phyloP scores from a whole-genome alignment of 768 basidiomycete genomes.

The Saitozyma podzolica region DNA sequence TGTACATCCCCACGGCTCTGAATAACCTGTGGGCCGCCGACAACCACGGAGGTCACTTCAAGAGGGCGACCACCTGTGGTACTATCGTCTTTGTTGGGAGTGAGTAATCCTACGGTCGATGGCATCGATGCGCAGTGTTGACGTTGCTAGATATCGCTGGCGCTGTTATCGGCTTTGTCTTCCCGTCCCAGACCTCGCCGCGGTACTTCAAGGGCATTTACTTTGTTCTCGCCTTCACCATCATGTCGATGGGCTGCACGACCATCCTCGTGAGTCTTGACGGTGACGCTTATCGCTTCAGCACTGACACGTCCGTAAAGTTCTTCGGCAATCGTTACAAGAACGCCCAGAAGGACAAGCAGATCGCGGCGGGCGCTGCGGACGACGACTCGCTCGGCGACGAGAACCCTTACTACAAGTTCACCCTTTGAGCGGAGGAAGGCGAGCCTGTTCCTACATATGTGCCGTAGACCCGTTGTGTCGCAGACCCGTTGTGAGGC shows the following conservation, averaged over 20 bases:
- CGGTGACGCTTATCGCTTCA: neutral
- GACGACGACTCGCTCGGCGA: conserved; percentile 1
- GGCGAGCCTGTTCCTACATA: too few relatives aligned
- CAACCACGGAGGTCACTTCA: conserved; percentile 17
- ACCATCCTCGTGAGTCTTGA: conserved; percentile 4
- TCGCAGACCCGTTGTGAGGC: too few relatives aligned
- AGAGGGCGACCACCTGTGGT: conserved; percentile 15
- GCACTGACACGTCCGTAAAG: neutral
- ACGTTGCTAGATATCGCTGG: conserved; percentile 13
- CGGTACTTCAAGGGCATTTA: conserved; percentile 16
- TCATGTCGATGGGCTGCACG: conserved; percentile 7
- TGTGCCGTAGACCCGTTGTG: too few relatives aligned
- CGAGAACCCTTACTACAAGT: conserved; percentile 1
- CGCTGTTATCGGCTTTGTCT: conserved; percentile 24
- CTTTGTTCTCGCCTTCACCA: conserved; percentile 11
- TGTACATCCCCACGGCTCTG: conserved; percentile 11
- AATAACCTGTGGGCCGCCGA: conserved; percentile 15
- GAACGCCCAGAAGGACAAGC: neutral
- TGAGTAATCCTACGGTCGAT: conserved; percentile 2
- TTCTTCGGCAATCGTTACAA: neutral
- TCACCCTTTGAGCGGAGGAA: neutral
- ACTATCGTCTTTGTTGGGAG: conserved; percentile 15
- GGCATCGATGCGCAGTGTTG: neutral
- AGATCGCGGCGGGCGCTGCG: neutral
- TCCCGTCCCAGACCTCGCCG: conserved; percentile 13